Evolutionary conservation across 352 stramenopile genomes (phyloP).

Genomic region (Pythium dissimile): DNA sequence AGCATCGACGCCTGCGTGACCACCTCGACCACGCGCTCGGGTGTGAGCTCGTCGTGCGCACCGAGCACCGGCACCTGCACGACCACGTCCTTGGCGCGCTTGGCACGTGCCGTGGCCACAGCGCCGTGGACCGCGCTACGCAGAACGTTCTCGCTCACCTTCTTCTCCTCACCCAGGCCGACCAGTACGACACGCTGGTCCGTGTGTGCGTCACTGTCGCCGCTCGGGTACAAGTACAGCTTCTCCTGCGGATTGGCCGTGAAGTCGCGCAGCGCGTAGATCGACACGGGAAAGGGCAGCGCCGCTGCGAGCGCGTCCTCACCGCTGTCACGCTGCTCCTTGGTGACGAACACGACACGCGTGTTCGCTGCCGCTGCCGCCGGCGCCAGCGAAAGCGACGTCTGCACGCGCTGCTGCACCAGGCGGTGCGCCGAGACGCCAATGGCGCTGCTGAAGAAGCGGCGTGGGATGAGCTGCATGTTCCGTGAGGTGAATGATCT

Average conservation of each 20-base stretch:
- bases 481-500: neutral
- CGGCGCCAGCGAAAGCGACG: slow-evolving; percentile 33
- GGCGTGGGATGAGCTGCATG: slow-evolving; percentile 28
- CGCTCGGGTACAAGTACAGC: slow-evolving; percentile 65
- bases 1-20: slow-evolving; percentile 75
- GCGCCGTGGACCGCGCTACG: slow-evolving; percentile 68
- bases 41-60: slow-evolving; percentile 21
- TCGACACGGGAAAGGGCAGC: slow-evolving; percentile 67
- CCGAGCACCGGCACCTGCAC: slow-evolving; percentile 47
- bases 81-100: slow-evolving; percentile 49
- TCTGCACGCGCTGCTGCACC: slow-evolving; percentile 68
- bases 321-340: slow-evolving; percentile 21
- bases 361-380: slow-evolving; percentile 22
- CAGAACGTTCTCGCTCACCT: slow-evolving; percentile 60
- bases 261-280: slow-evolving; percentile 65
- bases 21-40: slow-evolving; percentile 55
- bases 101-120: slow-evolving; percentile 43
- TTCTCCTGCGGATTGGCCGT: slow-evolving; percentile 60
- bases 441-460: slow-evolving; percentile 40
- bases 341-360: slow-evolving; percentile 58
- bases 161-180: slow-evolving; percentile 60
- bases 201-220: slow-evolving; percentile 28
- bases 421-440: slow-evolving; percentile 37
- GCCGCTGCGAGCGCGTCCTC: slow-evolving; percentile 25
- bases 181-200: slow-evolving; percentile 69